phyloP scores from a whole-genome alignment of 2,329 filamentous ascomycete genomes.

The Pseudonectria buxi region DNA sequence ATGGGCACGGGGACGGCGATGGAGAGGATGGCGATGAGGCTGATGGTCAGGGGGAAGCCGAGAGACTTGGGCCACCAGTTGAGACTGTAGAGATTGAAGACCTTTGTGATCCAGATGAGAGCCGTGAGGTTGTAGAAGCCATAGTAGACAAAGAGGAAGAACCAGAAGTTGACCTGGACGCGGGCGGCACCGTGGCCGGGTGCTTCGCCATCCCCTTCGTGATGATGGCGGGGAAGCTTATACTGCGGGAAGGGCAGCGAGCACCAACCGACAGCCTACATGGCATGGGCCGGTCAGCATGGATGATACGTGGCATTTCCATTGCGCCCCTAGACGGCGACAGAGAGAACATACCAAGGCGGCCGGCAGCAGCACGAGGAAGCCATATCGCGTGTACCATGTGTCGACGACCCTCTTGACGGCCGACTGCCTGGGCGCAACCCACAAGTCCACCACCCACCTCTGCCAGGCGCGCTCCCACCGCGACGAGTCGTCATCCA shows the following conservation, averaged over 20 bases:
- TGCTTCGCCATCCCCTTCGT: constrained; percentile 34
- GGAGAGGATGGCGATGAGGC: constrained; percentile 54
- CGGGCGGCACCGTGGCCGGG: constrained; percentile 58
- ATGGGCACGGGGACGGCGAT: constrained; percentile 53
- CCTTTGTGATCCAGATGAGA: constrained; percentile 64
- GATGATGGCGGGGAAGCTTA: constrained; percentile 37
- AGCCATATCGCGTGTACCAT: constrained; percentile 58
- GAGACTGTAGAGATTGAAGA: constrained; percentile 64
- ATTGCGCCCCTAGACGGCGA: too few species aligned
- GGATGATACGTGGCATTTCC: too few species aligned
- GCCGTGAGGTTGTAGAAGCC: constrained; percentile 62
- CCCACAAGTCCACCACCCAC: constrained; percentile 47
- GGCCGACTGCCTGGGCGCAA: constrained; percentile 51
- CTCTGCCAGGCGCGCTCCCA: constrained; percentile 30
- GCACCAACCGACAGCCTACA: constrained; percentile 56
- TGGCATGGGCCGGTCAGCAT: constrained; percentile 5
- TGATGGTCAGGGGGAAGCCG: constrained; percentile 58
- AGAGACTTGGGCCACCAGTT: constrained; percentile 64
- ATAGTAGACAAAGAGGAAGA: constrained; percentile 64
- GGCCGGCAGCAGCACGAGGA: constrained; percentile 56
- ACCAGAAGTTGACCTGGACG: constrained; percentile 64
- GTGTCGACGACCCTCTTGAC: constrained; percentile 52
- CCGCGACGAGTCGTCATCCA: constrained; percentile 28
- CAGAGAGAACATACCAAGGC: constrained; percentile 48
- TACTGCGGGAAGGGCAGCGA: constrained; percentile 60